These are phyloP conservation scores for Talaromyces pinophilus DNA, from an alignment of 2,329 filamentous ascomycete species.

Conservation along the genomic window DNA sequence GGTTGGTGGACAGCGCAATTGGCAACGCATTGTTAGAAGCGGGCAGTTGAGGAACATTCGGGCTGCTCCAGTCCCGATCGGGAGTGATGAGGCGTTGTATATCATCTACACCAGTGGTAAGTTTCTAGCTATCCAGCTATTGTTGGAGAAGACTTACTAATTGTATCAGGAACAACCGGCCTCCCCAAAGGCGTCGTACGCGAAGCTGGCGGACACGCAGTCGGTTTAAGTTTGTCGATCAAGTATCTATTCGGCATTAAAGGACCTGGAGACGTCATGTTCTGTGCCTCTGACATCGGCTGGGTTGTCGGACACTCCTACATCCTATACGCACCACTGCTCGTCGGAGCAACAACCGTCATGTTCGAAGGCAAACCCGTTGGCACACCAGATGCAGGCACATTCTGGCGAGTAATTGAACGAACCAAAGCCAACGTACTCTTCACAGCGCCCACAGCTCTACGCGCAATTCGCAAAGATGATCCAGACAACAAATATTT, in stretches of 20 bases:
- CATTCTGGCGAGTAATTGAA: constrained; percentile 84
- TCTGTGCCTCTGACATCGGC: constrained; percentile 82
- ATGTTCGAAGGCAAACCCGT: constrained; percentile 94
- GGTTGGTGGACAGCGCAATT: constrained; percentile 70
- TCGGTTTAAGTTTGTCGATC: constrained; percentile 79
- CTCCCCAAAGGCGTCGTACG: constrained; percentile 80
- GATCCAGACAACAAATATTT: constrained; percentile 74
- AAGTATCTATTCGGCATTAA: constrained; percentile 79
- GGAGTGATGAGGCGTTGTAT: constrained; percentile 77
- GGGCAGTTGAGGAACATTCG: constrained; percentile 66
- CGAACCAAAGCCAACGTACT: constrained; percentile 82
- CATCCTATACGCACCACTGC: constrained; percentile 83
- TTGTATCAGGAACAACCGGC: constrained; percentile 67
- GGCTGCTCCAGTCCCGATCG: constrained; percentile 75
- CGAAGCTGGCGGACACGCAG: constrained; percentile 82
- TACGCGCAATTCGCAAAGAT: constrained; percentile 83
- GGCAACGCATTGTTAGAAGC: constrained; percentile 74
- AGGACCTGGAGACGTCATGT: constrained; percentile 79
- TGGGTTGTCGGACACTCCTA: constrained; percentile 89
- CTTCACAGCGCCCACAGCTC: constrained; percentile 83
- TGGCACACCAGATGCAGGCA: constrained; percentile 81
- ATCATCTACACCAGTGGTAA: constrained; percentile 79
- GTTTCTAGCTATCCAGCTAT: constrained; percentile 18
- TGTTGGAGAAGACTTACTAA: not conserved
- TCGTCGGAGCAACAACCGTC: constrained; percentile 81